These are phyloP conservation scores for Comarum palustre DNA, from an alignment of 306 rosid species.

Conservation along the genomic window DNA sequence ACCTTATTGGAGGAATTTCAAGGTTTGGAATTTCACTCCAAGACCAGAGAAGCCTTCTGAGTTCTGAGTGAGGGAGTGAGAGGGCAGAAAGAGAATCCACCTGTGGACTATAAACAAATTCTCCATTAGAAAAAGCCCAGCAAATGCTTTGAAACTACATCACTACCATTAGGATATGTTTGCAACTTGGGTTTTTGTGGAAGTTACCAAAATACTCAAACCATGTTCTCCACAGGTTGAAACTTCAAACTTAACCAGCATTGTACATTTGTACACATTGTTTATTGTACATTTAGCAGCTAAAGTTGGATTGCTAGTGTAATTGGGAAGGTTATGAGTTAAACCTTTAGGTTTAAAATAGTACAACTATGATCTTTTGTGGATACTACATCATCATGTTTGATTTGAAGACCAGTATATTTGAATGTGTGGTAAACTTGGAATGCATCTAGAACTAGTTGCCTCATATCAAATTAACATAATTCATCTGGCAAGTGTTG, in stretches of 20 bases:
- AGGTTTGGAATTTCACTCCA: constrained; percentile 30
- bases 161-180: constrained; percentile 29
- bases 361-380: neutral
- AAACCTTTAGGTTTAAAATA: neutral
- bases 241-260: neutral
- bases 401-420: neutral
- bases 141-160: constrained; percentile 40
- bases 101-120: constrained; percentile 28
- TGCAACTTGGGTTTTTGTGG: neutral
- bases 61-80: neutral
- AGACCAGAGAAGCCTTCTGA: constrained; percentile 25
- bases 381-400: neutral
- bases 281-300: neutral
- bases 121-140: constrained; percentile 28
- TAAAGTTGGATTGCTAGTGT: neutral
- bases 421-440: neutral
- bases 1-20: constrained; percentile 40
- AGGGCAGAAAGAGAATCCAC: constrained; percentile 18
- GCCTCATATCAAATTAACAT: neutral
- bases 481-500: neutral
- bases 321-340: neutral
- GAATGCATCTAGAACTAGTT: neutral
- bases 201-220: neutral
- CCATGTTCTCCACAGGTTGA: neutral
- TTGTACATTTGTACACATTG: neutral